A percentile compares a stretch with the other conserved stretches of the same genome.
Evolutionary conservation across 163 green algal species (phyloP).

Genomic region (Chloromonas sp.): DNA sequence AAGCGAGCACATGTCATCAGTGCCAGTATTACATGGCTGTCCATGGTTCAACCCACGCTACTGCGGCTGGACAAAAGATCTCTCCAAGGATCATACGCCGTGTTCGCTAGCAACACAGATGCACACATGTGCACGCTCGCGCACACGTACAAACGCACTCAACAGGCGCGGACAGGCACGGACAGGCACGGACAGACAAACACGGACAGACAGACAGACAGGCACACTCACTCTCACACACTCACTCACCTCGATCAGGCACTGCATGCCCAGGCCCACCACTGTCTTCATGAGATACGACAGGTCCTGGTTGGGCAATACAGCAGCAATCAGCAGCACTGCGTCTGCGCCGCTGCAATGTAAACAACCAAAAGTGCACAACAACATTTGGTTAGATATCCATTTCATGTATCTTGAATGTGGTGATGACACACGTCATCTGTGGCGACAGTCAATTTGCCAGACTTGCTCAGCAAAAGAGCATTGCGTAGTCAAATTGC

Average conservation of each 20-base stretch:
- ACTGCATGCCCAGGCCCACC: conserved; percentile 67
- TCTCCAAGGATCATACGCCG: no score
- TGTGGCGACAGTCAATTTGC: no score
- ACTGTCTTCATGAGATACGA: conserved; percentile 70
- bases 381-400: no score
- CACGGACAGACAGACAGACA: neutral
- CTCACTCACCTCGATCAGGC: conserved; percentile 65
- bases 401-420: no score
- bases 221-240: neutral
- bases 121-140: neutral
- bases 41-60: conserved; percentile 6
- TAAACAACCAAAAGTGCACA: no score
- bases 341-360: conserved; percentile 76
- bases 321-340: conserved; percentile 95
- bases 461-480: no score
- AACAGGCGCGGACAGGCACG: neutral
- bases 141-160: neutral
- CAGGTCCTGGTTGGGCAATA: conserved; percentile 90
- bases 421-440: no score
- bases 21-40: conserved; percentile 38
- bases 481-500: neutral
- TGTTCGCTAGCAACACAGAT: neutral
- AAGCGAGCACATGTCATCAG: conserved; percentile 71
- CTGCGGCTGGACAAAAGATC: neutral
- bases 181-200: neutral